These are phyloP conservation scores for Nigrospora osmanthi DNA, from an alignment of 2,329 filamentous ascomycete genomes.

Conservation along the genomic window DNA sequence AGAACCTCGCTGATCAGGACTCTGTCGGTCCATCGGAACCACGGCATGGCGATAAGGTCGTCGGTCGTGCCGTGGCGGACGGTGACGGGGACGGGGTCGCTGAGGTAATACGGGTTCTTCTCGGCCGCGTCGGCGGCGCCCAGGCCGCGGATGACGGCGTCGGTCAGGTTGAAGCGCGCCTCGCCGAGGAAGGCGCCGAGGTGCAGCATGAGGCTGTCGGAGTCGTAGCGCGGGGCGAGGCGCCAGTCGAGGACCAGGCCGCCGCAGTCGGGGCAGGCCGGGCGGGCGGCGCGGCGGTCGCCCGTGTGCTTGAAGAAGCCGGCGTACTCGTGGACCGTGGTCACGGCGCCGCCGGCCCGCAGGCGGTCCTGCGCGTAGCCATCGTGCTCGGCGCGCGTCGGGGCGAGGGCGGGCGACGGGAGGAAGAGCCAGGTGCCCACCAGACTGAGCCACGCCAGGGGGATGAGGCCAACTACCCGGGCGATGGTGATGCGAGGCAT, in stretches of 20 bases:
- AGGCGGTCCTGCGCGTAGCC: slow-evolving; percentile 1
- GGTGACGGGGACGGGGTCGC: background rate
- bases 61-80: slow-evolving; percentile 1
- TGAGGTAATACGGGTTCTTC: background rate
- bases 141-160: background rate
- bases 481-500: slow-evolving; percentile 7
- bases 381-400: background rate
- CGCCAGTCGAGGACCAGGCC: slow-evolving; percentile 5
- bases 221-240: background rate
- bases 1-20: slow-evolving; percentile 3
- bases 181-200: slow-evolving; percentile 1
- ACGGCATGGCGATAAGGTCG: slow-evolving; percentile 4
- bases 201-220: slow-evolving; percentile 4
- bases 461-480: slow-evolving; percentile 6
- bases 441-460: slow-evolving; percentile 6
- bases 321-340: background rate
- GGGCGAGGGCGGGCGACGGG: slow-evolving; percentile 1
- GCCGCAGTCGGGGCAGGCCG: background rate
- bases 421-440: slow-evolving; percentile 7
- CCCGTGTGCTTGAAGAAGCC: slow-evolving; percentile 1
- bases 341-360: slow-evolving; percentile 1
- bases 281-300: background rate
- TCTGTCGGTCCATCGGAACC: slow-evolving; percentile 6
- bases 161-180: slow-evolving; percentile 4
- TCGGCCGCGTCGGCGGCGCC: background rate